phyloP scores from a whole-genome alignment of 176 grass and related monocot genomes.

The Musa troglodytarum region DNA sequence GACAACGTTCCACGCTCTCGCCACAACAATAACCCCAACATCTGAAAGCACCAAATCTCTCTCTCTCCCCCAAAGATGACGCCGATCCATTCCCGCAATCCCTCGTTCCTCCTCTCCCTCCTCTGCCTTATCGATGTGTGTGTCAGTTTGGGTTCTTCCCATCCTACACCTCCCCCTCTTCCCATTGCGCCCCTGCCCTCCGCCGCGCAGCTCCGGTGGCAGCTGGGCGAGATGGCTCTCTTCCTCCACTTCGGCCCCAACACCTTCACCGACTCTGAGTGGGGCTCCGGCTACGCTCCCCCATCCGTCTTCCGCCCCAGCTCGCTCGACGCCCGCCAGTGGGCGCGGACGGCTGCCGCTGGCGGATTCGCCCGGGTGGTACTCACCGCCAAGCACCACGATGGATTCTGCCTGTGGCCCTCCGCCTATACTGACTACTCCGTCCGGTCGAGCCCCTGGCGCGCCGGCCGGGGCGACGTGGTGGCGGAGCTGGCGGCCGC shows the following conservation, averaged over 20 bases:
- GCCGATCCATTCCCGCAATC: neutral
- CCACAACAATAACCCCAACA: too few species aligned
- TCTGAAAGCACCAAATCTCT: too few species aligned
- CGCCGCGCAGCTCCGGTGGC: constrained; percentile 76
- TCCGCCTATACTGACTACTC: constrained; percentile 83
- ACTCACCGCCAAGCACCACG: constrained; percentile 88
- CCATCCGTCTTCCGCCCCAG: constrained; percentile 62
- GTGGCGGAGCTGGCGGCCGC: constrained; percentile 54
- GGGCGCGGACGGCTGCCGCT: constrained; percentile 50
- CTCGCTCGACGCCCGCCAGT: constrained; percentile 68
- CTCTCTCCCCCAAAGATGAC: neutral
- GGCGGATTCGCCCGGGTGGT: constrained; percentile 64
- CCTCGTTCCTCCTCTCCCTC: constrained; percentile 18
- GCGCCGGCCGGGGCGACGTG: constrained; percentile 52
- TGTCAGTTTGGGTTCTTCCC: neutral
- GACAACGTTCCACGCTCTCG: too few species aligned
- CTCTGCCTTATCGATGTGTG: neutral
- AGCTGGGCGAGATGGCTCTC: constrained; percentile 83
- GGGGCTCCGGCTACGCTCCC: constrained; percentile 59
- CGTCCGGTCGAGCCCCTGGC: constrained; percentile 63
- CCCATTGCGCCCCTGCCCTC: constrained; percentile 61
- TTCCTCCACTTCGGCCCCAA: constrained; percentile 97
- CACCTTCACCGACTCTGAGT: constrained; percentile 96
- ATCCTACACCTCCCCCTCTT: constrained; percentile 46
- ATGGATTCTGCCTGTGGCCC: constrained; percentile 97